Evolutionary conservation across 2,329 filamentous ascomycete genomes (phyloP).

Genomic region (Colletotrichum tabaci): DNA sequence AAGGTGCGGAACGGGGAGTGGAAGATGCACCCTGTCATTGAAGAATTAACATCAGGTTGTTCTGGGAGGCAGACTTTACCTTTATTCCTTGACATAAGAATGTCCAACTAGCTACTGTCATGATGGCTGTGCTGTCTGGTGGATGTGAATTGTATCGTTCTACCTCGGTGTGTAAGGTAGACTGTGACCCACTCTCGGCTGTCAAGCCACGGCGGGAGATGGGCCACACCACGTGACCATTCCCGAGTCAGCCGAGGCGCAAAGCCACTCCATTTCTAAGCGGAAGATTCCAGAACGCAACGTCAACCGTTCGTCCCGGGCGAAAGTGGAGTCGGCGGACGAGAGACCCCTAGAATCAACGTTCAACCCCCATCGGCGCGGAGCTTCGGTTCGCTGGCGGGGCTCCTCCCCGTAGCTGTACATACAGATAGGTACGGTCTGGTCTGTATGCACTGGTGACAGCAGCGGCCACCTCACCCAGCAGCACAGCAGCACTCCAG

Average conservation of each 20-base stretch:
- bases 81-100: too few species aligned
- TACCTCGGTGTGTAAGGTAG: neutral
- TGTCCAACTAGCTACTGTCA: too few species aligned
- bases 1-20: neutral
- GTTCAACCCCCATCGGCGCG: conserved; percentile 26
- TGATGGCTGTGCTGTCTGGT: too few species aligned
- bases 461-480: conserved; percentile 4
- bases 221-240: conserved; percentile 31
- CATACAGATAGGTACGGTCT: neutral
- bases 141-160: neutral
- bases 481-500: neutral
- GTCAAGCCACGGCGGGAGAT: neutral
- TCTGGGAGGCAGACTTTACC: too few species aligned
- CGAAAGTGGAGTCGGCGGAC: conserved; percentile 30
- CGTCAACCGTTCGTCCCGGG: conserved; percentile 27
- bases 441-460: conserved; percentile 3
- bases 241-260: neutral
- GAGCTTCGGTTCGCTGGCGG: conserved; percentile 16
- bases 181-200: neutral
- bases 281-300: conserved; percentile 41
- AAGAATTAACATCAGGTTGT: too few species aligned
- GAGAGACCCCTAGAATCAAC: conserved; percentile 29
- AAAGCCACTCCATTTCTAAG: conserved; percentile 41
- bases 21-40: neutral
- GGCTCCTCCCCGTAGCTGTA: too few species aligned